phyloP scores from a whole-genome alignment of 2,329 filamentous ascomycete genomes.

The Cladorrhinum sp. region DNA sequence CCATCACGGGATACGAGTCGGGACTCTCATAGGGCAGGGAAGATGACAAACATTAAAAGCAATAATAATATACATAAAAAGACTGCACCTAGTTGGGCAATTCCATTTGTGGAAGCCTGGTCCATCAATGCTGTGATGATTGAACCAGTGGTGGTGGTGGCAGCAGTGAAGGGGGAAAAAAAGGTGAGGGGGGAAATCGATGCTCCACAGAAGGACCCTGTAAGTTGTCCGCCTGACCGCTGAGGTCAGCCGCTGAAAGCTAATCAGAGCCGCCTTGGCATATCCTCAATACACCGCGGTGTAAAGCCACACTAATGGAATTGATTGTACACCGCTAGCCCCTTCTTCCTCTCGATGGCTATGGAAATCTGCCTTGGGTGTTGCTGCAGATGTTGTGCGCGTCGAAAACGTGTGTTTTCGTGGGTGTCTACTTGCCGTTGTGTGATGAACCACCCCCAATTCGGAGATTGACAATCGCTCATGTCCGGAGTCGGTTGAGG shows the following conservation, averaged over 20 bases:
- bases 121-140: too few relatives aligned
- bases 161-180: neutral
- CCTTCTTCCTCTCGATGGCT: neutral
- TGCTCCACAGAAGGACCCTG: neutral
- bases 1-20: neutral
- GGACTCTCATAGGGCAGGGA: neutral
- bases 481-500: neutral
- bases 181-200: neutral
- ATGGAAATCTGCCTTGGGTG: neutral
- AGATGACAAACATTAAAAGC: neutral
- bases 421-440: neutral
- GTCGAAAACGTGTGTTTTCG: neutral
- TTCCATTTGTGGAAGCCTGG: too few relatives aligned
- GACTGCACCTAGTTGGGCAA: too few relatives aligned
- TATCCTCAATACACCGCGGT: neutral
- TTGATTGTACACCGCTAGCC: neutral
- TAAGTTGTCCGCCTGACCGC: neutral
- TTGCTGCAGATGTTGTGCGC: neutral
- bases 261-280: neutral
- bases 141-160: neutral
- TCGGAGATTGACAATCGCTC: neutral
- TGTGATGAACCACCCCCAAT: neutral
- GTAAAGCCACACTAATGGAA: neutral
- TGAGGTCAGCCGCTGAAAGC: neutral
- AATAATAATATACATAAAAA: too few relatives aligned